Base-by-base conservation (phyloP, 1,139 yeast genomes). In the Suhomyces anneliseae region DNA sequence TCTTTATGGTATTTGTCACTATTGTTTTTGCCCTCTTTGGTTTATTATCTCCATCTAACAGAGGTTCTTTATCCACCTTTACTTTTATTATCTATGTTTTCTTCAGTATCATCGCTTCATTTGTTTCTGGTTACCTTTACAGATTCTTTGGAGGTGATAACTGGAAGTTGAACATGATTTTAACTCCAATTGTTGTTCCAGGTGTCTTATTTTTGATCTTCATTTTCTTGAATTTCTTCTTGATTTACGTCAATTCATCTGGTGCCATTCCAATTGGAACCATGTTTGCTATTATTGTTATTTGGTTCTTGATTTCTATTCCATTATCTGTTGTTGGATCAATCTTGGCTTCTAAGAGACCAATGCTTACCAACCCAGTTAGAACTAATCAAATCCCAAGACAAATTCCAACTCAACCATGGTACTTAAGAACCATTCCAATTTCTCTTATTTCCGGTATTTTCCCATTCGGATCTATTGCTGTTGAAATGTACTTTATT, bases 231-330 rank as follows among this genome's bases (percentile, higher is more conserved):
- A 93, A 93, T 69, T 85, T 92, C 71, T 85, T 93, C 68, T 77
- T 95, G 63, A 79, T 92, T 40, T 79, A 76, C 59, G 95, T 78
- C 34, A 77, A 82, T 40, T 88, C 97, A 0, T 90, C 98, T 0
- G 98, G 98, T 40, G 98, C 98, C 1, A 90, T 93, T 49, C 99
- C 99, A 40, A 68, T 87, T 46, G 96, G 96, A 15, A 90, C 97
- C 10, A 82, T 95, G 85, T 60, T 86, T 45, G 95, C 93, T 7
- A 81, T 93, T 41, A 76, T 92, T 19, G 67, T 80, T 6, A 82
- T 93, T 49, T 93, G 99, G 99, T 87, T 90, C 59, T 67, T 85
- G 29, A 75, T 93, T 47, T 87, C 96, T 4, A 77, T 90, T 35
- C 99, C 99, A 39, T 74, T 92, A 48, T 85, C 97, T 1, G 76